Evolutionary conservation across 768 basidiomycete species (phyloP), one percentile per base, ranked within the genome.

Genomic region (Candolleomyces eurysporus): DNA sequence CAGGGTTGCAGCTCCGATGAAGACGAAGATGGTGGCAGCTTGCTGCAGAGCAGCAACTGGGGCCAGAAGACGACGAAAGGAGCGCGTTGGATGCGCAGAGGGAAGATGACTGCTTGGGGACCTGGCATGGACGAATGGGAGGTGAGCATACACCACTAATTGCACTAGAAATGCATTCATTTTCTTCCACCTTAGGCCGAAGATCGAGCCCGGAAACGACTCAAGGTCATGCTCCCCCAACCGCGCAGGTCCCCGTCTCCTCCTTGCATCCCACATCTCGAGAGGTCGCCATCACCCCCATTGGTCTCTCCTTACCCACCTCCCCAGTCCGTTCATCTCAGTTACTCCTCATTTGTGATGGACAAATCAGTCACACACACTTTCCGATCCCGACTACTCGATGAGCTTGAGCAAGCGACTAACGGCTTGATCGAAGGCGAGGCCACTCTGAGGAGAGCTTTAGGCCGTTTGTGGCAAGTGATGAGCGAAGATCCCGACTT

Each of bases 371-470:
- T 91, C 16, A 91, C 90, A 17, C 89, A 91, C 71, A 86, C 92
- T 4, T 95, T 92, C 74, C 89, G 92, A 48, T 90, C 92, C 39
- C 81, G 78, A 59, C 75, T 94, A 52, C 75, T 94, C 22, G 88
- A 91, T 64, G 91, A 93, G 66, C 79, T 95, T 14, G 91, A 93
- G 65, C 78, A 89, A 55, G 87, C 92, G 14, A 92, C 92, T 10
- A 92, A 91, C 69, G 86, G 85, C 48, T 83, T 95, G 49, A 90
- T 94, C 51, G 91, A 94, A 75, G 91, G 91, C 19, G 93, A 94
- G 70, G 85, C 86, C 21, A 79, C 79, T 4, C 79, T 94, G 75
- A 80, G 84, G 64, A 82, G 84, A 58, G 91, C 93, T 4, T 73
- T 95, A 48, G 93, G 93, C 31, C 76, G 88, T 66, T 74, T 94